phyloP scores from a whole-genome alignment of 768 basidiomycete species.

The Termitomyces sp. region DNA sequence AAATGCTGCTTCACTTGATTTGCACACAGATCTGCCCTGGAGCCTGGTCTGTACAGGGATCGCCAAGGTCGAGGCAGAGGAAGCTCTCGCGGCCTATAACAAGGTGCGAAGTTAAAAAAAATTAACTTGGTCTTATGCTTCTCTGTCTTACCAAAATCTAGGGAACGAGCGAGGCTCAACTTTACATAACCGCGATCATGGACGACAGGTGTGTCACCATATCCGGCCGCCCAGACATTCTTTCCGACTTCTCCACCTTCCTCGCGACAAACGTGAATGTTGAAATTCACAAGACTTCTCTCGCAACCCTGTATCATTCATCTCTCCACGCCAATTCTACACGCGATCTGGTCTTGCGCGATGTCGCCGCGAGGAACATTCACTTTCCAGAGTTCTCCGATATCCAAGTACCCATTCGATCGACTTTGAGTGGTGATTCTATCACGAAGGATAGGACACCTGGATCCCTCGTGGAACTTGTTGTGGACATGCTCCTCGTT shows the following conservation, averaged over 20 bases:
- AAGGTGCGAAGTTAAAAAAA: conserved; percentile 10
- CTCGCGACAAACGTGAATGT: conserved; percentile 25
- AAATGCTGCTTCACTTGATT: conserved; percentile 20
- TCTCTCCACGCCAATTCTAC: conserved; percentile 23
- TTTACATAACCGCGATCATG: conserved; percentile 48
- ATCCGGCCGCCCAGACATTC: conserved; percentile 50
- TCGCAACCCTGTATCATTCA: conserved; percentile 52
- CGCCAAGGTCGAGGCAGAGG: conserved; percentile 25
- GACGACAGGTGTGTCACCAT: conserved; percentile 45
- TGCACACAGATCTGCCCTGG: conserved; percentile 18
- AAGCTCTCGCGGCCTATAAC: conserved; percentile 13
- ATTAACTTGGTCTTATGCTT: conserved; percentile 7
- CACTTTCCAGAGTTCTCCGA: conserved; percentile 44
- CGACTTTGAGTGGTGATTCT: conserved; percentile 36
- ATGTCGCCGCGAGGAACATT: conserved; percentile 38
- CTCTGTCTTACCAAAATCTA: conserved; percentile 4
- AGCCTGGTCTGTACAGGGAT: conserved; percentile 18
- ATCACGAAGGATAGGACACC: conserved; percentile 17
- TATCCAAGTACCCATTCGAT: conserved; percentile 43
- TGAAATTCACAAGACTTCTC: conserved; percentile 34
- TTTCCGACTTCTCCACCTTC: conserved; percentile 35
- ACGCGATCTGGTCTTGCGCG: conserved; percentile 36
- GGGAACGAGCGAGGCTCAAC: conserved; percentile 12
- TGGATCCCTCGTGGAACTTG: conserved; percentile 32
- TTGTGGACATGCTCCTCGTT: conserved; percentile 44